phyloP scores from a whole-genome alignment of 2,329 filamentous ascomycete genomes.

The Didymella pinodella region DNA sequence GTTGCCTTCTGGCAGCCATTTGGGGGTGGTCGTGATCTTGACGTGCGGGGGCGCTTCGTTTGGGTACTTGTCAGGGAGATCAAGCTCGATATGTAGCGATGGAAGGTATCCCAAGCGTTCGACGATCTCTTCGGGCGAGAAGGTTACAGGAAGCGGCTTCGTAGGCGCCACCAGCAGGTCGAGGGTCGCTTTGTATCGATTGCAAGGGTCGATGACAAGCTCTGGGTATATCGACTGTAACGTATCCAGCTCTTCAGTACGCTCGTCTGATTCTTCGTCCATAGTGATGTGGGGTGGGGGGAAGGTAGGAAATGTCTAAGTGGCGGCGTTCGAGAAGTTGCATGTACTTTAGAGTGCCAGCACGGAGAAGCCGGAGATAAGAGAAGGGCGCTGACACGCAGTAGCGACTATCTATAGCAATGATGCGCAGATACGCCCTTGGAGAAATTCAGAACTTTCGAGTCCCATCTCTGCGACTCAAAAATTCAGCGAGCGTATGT shows the following conservation, averaged over 20 bases:
- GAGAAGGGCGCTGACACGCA: slow-evolving; percentile 25
- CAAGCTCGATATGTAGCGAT: slow-evolving; percentile 61
- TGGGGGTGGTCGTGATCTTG: slow-evolving; percentile 57
- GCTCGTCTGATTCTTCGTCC: slow-evolving; percentile 61
- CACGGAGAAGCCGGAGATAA: slow-evolving; percentile 13
- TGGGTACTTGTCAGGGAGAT: slow-evolving; percentile 66
- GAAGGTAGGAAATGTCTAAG: background rate
- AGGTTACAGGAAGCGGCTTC: slow-evolving; percentile 55
- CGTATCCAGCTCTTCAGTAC: slow-evolving; percentile 65
- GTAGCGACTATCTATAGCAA: slow-evolving; percentile 27
- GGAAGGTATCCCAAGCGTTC: slow-evolving; percentile 64
- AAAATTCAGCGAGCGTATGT: background rate
- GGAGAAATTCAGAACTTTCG: slow-evolving; percentile 14
- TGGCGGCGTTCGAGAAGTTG: background rate
- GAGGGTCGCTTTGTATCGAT: slow-evolving; percentile 58
- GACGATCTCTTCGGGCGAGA: slow-evolving; percentile 47
- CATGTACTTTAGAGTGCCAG: slow-evolving; percentile 13
- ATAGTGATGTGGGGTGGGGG: slow-evolving; percentile 26
- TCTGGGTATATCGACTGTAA: slow-evolving; percentile 70
- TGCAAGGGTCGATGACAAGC: slow-evolving; percentile 57
- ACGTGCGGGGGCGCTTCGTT: slow-evolving; percentile 59
- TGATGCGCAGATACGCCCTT: slow-evolving; percentile 22
- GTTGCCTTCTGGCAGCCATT: slow-evolving; percentile 62
- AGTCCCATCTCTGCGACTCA: slow-evolving; percentile 22
- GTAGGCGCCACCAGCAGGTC: slow-evolving; percentile 64